Evolutionary conservation across 345 rosid genomes (phyloP), one percentile per base, ranked within the genome.

Genomic region (Noccaea caerulescens): DNA sequence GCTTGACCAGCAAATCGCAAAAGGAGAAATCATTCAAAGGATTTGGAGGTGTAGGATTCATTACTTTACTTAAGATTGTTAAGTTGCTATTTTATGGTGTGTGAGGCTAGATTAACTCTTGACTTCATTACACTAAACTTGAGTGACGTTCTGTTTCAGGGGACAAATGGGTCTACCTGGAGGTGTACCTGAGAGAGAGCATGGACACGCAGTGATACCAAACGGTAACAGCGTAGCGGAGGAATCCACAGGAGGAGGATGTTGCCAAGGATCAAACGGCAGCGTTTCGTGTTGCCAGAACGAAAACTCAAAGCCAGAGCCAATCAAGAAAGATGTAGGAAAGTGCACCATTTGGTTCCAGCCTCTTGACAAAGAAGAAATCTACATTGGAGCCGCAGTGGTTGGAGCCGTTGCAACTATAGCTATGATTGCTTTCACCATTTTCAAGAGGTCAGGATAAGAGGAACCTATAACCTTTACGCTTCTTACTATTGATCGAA

Each of bases 1-100:
- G 83, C 82, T 93, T 27, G 96, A 93, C 70, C 86, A 88, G 77
- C 97, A 93, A 81, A 84, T 93, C 71, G 87, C 82, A 20, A 82
- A 86, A 76, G 97, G 97, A 69, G 77, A 78, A 64, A 80, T 86
- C 43, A 83, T 93, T 39, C 87, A 86, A 73, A 83, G 94, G 62
- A 84, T 93, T 64, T 91, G 90, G 96, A 93, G 98, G 98, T 93
- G 50, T 69, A 3, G 8, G 0, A 39, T 42, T 20, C 66, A 20
- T 8, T 33, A 61, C 20, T 60, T 37, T 12, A 1, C 45, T 37
- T 63, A 66, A 23, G 30, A 49, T 16, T 18, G 2, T 51, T 63
- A 0, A 43, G 34, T 38, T 53, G 12, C 8, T 25, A 8, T 51
- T 18, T 18, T 38, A 38, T 38, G 60, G 4, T n/a, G n/a, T n/a